Conservation (phyloP, 164 flowering plant genomes). For the Dillenia suffruticosa region DNA sequence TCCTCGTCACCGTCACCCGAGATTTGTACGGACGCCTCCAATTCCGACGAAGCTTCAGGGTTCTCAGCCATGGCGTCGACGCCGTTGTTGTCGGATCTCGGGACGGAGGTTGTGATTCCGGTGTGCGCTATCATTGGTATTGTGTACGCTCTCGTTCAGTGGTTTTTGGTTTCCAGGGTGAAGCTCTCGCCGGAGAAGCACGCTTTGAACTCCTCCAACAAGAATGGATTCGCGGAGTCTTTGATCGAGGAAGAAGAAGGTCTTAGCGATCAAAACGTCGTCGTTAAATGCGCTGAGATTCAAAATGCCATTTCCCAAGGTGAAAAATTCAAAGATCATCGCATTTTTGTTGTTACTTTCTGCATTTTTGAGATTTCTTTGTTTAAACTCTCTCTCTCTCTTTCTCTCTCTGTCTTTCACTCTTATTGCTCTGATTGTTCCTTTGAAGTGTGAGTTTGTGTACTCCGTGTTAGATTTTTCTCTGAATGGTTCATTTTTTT, state of each 20-base stretch:
- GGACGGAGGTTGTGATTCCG: constrained; percentile 50
- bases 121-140: constrained; percentile 58
- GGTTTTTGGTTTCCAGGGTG: constrained; percentile 44
- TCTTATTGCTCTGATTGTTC: too few relatives aligned
- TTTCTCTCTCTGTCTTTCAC: too few relatives aligned
- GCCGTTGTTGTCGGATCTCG: constrained; percentile 44
- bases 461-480: too few relatives aligned
- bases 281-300: constrained; percentile 58
- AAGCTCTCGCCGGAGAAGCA: constrained; percentile 36
- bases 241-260: constrained; percentile 71
- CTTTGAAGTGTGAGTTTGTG: too few relatives aligned
- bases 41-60: not conserved
- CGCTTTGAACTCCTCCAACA: constrained; percentile 14
- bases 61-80: constrained; percentile 29
- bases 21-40: too few relatives aligned
- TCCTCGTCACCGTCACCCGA: too few relatives aligned
- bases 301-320: constrained; percentile 72
- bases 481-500: too few relatives aligned
- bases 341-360: not conserved
- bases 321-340: constrained; percentile 2
- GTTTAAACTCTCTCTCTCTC: too few relatives aligned
- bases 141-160: constrained; percentile 46
- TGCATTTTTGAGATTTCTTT: not conserved
- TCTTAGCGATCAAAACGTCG: constrained; percentile 56
- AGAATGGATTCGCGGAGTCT: constrained; percentile 41